phyloP scores from a whole-genome alignment of 176 grass and related monocot species.

The Oryza rufipogon region DNA sequence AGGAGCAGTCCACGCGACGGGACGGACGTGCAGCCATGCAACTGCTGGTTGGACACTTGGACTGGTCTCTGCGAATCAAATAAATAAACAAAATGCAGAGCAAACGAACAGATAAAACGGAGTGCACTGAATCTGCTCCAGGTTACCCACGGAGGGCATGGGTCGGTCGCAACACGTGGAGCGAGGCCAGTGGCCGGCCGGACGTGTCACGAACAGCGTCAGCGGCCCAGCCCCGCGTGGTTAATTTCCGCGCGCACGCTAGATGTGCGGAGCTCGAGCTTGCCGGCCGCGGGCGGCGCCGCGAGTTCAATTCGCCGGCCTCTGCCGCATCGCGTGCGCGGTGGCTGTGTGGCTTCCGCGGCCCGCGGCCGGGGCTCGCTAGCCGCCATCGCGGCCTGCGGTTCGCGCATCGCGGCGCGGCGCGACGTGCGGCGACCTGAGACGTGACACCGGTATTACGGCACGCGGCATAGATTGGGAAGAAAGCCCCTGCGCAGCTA shows the following conservation, averaged over 20 bases:
- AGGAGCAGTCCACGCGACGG: neutral
- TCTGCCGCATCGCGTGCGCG: too few relatives aligned
- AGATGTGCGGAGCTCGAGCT: too few relatives aligned
- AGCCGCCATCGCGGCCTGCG: neutral
- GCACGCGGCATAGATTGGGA: constrained; percentile 7
- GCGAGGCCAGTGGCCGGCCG: neutral
- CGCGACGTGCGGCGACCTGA: neutral
- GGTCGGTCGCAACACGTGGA: neutral
- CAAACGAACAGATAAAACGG: neutral
- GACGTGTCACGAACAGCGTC: neutral
- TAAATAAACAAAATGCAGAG: too few relatives aligned
- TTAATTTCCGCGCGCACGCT: neutral
- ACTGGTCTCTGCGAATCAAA: neutral
- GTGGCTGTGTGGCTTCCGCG: too few relatives aligned
- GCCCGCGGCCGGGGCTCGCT: neutral
- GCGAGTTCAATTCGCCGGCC: too few relatives aligned
- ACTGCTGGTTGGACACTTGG: neutral
- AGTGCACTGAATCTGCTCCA: neutral
- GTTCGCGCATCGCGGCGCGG: neutral
- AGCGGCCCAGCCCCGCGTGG: neutral
- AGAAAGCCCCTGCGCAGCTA: neutral
- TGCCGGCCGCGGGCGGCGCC: too few relatives aligned
- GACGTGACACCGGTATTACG: neutral
- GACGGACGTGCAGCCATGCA: neutral
- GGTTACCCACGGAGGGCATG: neutral